Evolutionary conservation across 2,329 filamentous ascomycete genomes (phyloP), one percentile per base, ranked within the genome.

Genomic region (Stenocarpella maydis): DNA sequence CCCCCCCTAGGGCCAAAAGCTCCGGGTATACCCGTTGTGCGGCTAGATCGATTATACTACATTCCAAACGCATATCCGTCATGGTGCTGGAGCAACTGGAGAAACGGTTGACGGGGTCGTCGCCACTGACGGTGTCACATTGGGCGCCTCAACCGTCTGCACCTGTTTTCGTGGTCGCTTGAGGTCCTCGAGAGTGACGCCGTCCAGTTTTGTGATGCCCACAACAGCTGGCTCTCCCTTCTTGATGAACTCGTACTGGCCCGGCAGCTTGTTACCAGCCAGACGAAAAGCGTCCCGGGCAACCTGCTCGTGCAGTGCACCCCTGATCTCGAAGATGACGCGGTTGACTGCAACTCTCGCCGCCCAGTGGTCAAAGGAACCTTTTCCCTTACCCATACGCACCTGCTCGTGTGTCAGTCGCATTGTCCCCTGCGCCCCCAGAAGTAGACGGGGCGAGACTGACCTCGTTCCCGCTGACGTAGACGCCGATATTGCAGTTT

Each of bases 361-460:
- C 5, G 95, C 94, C 96, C 96, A 99, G 78, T 97, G 93, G 79
- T 99, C 96, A 78, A 99, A 98, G 72, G 91, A 92, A 75, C 96
- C 96, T 80, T 99, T 99, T 82, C 96, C 96, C 83, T 98, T 99
- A 80, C 96, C 96, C 97, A 99, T 99, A 88, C 96, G 92, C 80
- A 94, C 92, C 89, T 91, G 21, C 26, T 12, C 19, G 34, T 45
- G 19, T 41, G 55, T 72, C 26, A 72, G 69, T 55, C 15, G 54
- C n/a, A 8, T n/a, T 9, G 6, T 7, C 5, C 15, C 21, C 49
- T 8, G 47, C 28, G 24, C 21, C 24, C 31, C 15, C 34, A 49
- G 7, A 9, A 21, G 17, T 2, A 37, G 58, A 49, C 43, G 2
- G 34, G 21, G 10, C 45, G 17, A 45, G 24, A 73, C 87, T 74